Percentiles rank a stretch among this genome's conserved stretches.
These are phyloP conservation scores for Melastoma malabathricum DNA, from an alignment of 345 rosid species.

Conservation along the genomic window DNA sequence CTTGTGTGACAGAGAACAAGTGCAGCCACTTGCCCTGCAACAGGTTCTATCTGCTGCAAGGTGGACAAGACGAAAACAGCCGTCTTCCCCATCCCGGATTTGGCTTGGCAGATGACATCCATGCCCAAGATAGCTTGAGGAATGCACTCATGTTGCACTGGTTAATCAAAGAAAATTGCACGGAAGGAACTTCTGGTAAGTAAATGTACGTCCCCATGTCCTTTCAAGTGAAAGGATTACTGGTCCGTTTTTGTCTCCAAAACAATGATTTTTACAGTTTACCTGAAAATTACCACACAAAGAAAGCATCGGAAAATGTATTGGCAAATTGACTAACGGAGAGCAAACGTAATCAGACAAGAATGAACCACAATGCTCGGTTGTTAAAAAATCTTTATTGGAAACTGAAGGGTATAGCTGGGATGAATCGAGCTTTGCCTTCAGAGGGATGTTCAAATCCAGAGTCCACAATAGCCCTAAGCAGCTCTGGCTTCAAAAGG, in stretches of 20 bases:
- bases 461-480: constrained; percentile 90
- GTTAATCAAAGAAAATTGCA: constrained; percentile 73
- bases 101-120: constrained; percentile 99
- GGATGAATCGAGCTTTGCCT: constrained; percentile 32
- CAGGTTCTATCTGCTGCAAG: constrained; percentile 85
- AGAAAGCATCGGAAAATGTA: neutral
- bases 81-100: constrained; percentile 99
- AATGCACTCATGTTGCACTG: constrained; percentile 99
- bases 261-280: constrained; percentile 41
- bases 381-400: too few relatives aligned
- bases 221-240: constrained; percentile 49
- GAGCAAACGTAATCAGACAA: too few relatives aligned
- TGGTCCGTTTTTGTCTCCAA: constrained; percentile 48
- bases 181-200: constrained; percentile 60
- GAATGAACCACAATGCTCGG: too few relatives aligned
- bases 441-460: constrained; percentile 99
- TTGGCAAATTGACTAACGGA: too few relatives aligned
- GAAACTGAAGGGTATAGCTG: neutral
- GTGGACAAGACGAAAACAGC: constrained; percentile 89
- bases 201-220: constrained; percentile 56
- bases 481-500: constrained; percentile 97
- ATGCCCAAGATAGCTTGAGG: constrained; percentile 98
- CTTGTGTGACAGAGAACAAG: constrained; percentile 92
- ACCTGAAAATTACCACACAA: constrained; percentile 28
- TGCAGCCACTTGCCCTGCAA: constrained; percentile 86